These are phyloP conservation scores for Fusarium sp. DNA, from an alignment of 2,329 filamentous ascomycete species.

Conservation along the genomic window DNA sequence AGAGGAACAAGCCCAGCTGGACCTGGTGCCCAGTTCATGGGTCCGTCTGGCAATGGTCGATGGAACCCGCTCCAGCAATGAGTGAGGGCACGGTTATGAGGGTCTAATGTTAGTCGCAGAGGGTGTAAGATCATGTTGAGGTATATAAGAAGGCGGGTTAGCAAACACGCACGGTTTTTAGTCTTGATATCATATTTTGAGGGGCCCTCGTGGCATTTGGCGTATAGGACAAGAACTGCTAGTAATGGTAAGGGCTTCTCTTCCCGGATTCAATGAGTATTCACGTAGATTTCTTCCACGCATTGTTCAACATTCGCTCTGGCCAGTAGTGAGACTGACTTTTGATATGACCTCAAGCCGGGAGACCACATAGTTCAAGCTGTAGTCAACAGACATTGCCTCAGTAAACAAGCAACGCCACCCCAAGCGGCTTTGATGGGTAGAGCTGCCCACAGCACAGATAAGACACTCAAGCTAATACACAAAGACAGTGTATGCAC, in stretches of 20 bases:
- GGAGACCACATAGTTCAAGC: background rate
- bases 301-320: background rate
- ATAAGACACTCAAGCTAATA: constrained; percentile 9
- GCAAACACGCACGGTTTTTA: constrained; percentile 2
- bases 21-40: constrained; percentile 53
- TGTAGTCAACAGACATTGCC: background rate
- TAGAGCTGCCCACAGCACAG: background rate
- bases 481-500: constrained; percentile 3
- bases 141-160: background rate
- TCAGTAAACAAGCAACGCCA: background rate
- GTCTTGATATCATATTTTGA: constrained; percentile 20
- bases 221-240: constrained; percentile 1
- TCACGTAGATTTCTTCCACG: background rate
- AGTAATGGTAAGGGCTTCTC: constrained; percentile 1
- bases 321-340: background rate
- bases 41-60: constrained; percentile 51
- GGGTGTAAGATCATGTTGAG: background rate
- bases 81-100: constrained; percentile 38
- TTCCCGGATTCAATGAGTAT: constrained; percentile 1
- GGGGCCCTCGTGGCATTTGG: constrained; percentile 10
- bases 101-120: background rate
- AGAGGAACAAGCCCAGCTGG: constrained; percentile 61
- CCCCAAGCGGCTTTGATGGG: background rate
- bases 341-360: no score
- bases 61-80: constrained; percentile 57